These are phyloP conservation scores for Daldinia decipiens DNA, from an alignment of 495 filamentous ascomycete genomes.

Conservation along the genomic window DNA sequence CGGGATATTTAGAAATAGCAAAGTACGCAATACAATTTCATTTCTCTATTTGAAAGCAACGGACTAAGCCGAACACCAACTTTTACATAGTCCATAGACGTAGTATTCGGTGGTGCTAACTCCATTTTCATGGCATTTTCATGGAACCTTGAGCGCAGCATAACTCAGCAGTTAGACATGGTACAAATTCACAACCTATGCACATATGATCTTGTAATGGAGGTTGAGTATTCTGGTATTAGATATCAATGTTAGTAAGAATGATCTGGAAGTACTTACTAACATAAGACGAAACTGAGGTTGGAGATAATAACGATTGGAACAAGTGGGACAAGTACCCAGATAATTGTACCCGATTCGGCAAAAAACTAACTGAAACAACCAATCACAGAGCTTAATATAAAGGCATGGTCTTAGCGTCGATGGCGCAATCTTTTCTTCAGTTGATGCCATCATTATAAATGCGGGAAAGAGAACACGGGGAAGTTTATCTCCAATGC, in stretches of 20 bases:
- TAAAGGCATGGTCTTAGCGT: slow-evolving; percentile 23
- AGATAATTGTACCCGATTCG: slow-evolving; percentile 26
- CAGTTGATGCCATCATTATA: slow-evolving; percentile 36
- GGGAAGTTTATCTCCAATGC: slow-evolving; percentile 1
- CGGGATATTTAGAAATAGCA: slow-evolving; percentile 10
- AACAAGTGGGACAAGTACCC: slow-evolving; percentile 7
- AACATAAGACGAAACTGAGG: neutral
- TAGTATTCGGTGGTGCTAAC: neutral
- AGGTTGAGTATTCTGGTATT: slow-evolving; percentile 2
- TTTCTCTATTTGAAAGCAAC: neutral
- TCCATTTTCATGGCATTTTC: neutral
- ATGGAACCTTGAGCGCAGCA: slow-evolving; percentile 1
- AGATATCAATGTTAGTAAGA: neutral
- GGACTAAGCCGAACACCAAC: slow-evolving; percentile 16
- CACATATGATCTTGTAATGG: slow-evolving; percentile 3
- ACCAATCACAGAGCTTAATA: slow-evolving; percentile 28
- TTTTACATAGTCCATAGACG: slow-evolving; percentile 1
- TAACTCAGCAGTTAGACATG: slow-evolving; percentile 19
- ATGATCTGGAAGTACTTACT: neutral
- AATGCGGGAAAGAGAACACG: slow-evolving; percentile 9
- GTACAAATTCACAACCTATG: slow-evolving; percentile 4
- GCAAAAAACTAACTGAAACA: slow-evolving; percentile 13
- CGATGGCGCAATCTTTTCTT: slow-evolving; percentile 35
- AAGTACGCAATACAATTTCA: slow-evolving; percentile 1
- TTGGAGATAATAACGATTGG: neutral